A percentile compares a stretch with the other conserved stretches of the same genome.
These are phyloP conservation scores for Cystobasidium onofrii DNA, from an alignment of 768 basidiomycete genomes.

Conservation along the genomic window DNA sequence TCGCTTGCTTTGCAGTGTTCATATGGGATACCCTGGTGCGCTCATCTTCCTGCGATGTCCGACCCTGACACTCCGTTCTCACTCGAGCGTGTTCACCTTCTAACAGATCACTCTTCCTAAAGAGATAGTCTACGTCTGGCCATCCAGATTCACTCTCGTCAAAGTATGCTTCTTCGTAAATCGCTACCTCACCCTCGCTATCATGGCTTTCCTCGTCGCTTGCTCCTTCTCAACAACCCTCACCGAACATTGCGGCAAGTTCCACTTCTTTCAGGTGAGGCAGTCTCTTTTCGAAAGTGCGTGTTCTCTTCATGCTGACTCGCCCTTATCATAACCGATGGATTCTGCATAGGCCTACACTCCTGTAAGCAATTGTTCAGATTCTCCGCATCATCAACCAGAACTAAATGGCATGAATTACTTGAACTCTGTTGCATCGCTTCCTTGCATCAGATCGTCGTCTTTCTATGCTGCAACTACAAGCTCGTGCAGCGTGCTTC, in stretches of 20 bases:
- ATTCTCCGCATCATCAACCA: too few relatives aligned
- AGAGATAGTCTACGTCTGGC: conserved; percentile 12
- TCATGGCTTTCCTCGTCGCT: conserved; percentile 4
- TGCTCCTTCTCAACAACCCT: not conserved
- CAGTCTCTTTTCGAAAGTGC: not conserved
- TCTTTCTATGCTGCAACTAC: conserved; percentile 30
- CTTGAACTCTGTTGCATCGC: not conserved
- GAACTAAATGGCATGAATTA: too few relatives aligned
- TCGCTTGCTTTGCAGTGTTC: conserved; percentile 12
- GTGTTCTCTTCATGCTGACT: not conserved
- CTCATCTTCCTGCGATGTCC: too few relatives aligned
- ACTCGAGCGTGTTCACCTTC: not conserved
- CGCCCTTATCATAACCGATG: not conserved
- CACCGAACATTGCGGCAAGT: not conserved
- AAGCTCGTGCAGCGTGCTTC: conserved; percentile 23
- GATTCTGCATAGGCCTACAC: not conserved
- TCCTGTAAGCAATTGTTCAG: too few relatives aligned
- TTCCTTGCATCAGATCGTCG: conserved; percentile 19
- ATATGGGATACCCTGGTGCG: conserved; percentile 21
- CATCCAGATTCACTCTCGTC: conserved; percentile 10
- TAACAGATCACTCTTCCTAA: conserved; percentile 11
- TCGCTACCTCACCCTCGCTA: conserved; percentile 17
- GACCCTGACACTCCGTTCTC: too few relatives aligned
- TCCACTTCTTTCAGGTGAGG: conserved; percentile 28
- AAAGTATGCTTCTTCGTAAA: conserved; percentile 22